phyloP scores from a whole-genome alignment of 306 rosid genomes.

The Cyclanthera cordifolia region DNA sequence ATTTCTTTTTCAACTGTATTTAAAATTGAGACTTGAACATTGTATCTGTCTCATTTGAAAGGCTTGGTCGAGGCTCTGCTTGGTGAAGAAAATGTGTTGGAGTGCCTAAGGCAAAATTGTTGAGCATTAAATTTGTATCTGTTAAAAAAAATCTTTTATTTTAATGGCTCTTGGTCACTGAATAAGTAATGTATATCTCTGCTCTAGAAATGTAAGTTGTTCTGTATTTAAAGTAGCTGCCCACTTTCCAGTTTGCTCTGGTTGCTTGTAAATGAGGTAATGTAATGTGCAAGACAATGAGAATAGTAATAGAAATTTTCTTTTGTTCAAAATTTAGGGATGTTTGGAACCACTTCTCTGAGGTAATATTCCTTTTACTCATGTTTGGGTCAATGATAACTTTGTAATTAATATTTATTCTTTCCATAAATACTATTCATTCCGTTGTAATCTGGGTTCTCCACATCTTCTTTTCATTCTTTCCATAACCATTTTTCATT shows the following conservation, averaged over 20 bases:
- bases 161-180: background rate
- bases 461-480: no score
- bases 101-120: constrained; percentile 30
- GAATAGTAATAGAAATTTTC: background rate
- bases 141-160: background rate
- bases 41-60: constrained; percentile 18
- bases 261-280: background rate
- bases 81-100: constrained; percentile 50
- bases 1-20: background rate
- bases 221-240: background rate
- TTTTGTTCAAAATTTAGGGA: background rate
- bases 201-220: background rate
- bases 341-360: no score
- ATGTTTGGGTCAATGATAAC: no score
- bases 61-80: constrained; percentile 66
- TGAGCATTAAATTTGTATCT: background rate
- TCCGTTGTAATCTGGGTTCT: no score
- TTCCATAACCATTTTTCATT: no score
- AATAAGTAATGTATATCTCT: background rate
- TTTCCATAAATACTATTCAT: no score
- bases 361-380: no score
- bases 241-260: background rate
- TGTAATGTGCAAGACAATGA: background rate
- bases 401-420: no score
- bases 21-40: background rate